Evolutionary conservation across 306 rosid genomes (phyloP).

Genomic region (Mucuna pruriens): DNA sequence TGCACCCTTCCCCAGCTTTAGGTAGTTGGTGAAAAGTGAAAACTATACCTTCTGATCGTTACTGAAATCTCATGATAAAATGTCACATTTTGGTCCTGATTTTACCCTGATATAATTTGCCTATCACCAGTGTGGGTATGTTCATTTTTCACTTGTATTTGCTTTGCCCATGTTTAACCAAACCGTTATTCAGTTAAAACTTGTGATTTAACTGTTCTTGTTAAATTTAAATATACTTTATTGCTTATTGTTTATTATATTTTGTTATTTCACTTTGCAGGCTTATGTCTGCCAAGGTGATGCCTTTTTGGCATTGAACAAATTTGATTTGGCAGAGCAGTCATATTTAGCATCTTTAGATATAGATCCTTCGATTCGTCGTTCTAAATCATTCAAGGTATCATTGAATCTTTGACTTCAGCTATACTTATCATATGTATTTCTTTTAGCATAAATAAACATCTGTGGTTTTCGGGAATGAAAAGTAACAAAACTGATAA

Average conservation of each 20-base stretch:
- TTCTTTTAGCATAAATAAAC: conserved; percentile 31
- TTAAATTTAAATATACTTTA: not conserved
- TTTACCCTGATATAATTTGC: conserved; percentile 15
- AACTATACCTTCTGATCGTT: not conserved
- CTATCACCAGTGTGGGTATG: conserved; percentile 11
- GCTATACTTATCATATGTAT: conserved; percentile 23
- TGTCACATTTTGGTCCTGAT: conserved; percentile 5
- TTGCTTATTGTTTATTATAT: conserved; percentile 20
- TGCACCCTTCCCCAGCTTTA: conserved; percentile 14
- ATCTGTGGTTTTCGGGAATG: conserved; percentile 23
- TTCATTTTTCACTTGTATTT: conserved; percentile 6
- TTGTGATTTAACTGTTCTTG: not conserved
- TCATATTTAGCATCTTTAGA: conserved; percentile 68
- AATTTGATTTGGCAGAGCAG: conserved; percentile 67
- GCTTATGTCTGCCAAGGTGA: conserved; percentile 86
- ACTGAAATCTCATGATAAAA: conserved; percentile 1
- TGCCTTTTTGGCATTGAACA: conserved; percentile 64
- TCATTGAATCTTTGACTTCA: conserved; percentile 4
- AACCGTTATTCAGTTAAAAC: conserved; percentile 6
- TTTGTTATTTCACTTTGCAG: conserved; percentile 52
- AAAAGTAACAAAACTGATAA: conserved; percentile 18
- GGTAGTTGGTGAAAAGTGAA: not conserved
- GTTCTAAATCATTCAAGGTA: conserved; percentile 86
- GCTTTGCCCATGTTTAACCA: conserved; percentile 17
- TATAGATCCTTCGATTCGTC: conserved; percentile 77